A percentile compares a stretch with the other conserved stretches of the same genome.
These are phyloP conservation scores for Isatis lusitanica DNA, from an alignment of 441 rosid genomes.

Conservation along the genomic window DNA sequence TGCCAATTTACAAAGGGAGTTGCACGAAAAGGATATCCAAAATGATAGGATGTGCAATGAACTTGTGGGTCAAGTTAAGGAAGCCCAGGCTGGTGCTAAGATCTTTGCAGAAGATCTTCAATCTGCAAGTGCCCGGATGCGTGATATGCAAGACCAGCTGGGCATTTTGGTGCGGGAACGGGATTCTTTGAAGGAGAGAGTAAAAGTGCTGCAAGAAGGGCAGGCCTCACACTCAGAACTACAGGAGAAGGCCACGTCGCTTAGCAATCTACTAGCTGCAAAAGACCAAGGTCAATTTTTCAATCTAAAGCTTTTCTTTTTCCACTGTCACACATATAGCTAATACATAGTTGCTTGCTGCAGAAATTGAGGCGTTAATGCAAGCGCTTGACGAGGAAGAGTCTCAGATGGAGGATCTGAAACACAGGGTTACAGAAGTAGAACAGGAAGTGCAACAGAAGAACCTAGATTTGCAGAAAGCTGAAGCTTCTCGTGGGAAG, in stretches of 20 bases:
- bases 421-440: constrained; percentile 60
- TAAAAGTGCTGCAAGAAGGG: constrained; percentile 65
- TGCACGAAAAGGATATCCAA: constrained; percentile 92
- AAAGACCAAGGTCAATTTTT: constrained; percentile 82
- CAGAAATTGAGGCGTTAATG: constrained; percentile 95
- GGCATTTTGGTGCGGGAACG: constrained; percentile 52
- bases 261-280: constrained; percentile 61
- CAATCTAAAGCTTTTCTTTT: constrained; percentile 26
- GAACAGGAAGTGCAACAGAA: constrained; percentile 69
- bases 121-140: constrained; percentile 52
- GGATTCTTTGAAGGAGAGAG: constrained; percentile 55
- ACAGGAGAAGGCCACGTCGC: constrained; percentile 58
- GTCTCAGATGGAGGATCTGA: constrained; percentile 88
- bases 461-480: constrained; percentile 66
- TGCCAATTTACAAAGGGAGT: constrained; percentile 82
- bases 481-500: constrained; percentile 86
- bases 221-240: constrained; percentile 52
- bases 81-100: constrained; percentile 81
- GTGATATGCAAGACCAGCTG: constrained; percentile 67
- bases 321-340: neutral
- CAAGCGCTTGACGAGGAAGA: constrained; percentile 99
- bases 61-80: constrained; percentile 89
- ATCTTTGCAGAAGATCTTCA: constrained; percentile 68
- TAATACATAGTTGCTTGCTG: constrained; percentile 24
- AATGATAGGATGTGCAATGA: constrained; percentile 85